Conservation (phyloP, 2,329 filamentous ascomycete genomes). For the Cordyceps cicadae region DNA sequence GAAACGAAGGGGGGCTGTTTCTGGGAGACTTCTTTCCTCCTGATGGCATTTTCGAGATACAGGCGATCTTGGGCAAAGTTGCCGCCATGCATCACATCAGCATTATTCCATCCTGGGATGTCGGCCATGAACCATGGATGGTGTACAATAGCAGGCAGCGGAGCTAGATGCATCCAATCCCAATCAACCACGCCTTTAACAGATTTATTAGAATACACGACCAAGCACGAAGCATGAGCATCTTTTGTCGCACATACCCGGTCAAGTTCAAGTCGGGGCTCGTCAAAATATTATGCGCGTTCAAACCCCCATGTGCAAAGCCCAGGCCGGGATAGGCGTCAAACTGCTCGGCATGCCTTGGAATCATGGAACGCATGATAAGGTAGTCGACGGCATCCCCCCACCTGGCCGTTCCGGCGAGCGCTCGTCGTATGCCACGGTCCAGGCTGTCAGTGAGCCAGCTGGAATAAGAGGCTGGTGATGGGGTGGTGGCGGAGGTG, state of each 20-base stretch:
- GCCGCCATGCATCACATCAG: not conserved
- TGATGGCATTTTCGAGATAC: slow-evolving; percentile 1
- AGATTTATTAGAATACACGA: not conserved
- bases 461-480: not conserved
- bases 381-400: slow-evolving; percentile 4
- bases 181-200: slow-evolving; percentile 1
- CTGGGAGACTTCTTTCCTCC: not conserved
- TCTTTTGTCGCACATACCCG: not conserved
- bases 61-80: not conserved
- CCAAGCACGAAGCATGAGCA: not conserved
- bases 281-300: not conserved
- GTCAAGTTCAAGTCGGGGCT: not conserved
- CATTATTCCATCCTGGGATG: slow-evolving; percentile 3
- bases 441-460: slow-evolving; percentile 7
- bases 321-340: not conserved
- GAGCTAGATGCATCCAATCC: slow-evolving; percentile 4
- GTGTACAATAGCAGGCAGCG: slow-evolving; percentile 1
- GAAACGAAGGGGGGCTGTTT: not conserved
- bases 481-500: not conserved
- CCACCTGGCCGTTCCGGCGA: not conserved
- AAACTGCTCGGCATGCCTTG: not conserved
- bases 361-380: slow-evolving; percentile 9
- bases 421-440: not conserved
- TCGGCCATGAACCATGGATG: slow-evolving; percentile 7
- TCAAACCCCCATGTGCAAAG: slow-evolving; percentile 3